Percentiles rank a stretch among this genome's conserved stretches.
Evolutionary conservation across 768 basidiomycete species (phyloP).

Genomic region (Termitomyces sp.): DNA sequence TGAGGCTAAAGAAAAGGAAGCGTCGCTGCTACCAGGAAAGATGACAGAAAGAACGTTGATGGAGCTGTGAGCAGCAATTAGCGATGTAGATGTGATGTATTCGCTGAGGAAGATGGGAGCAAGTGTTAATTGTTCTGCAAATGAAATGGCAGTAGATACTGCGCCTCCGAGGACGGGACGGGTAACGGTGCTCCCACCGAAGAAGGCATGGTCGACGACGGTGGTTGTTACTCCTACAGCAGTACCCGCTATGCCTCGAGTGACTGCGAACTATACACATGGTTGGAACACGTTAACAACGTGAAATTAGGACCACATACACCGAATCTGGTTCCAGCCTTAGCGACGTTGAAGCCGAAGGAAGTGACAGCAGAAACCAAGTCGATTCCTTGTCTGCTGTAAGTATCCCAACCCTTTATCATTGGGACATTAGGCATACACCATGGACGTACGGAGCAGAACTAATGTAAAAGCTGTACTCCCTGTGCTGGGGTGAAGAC

Average conservation of each 20-base stretch:
- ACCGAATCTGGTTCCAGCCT: constrained; percentile 64
- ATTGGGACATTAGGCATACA: constrained; percentile 22
- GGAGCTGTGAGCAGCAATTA: constrained; percentile 71
- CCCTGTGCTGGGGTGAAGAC: too few relatives aligned
- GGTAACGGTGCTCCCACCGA: constrained; percentile 57
- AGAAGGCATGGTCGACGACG: constrained; percentile 62
- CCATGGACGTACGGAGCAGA: constrained; percentile 9
- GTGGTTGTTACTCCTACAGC: constrained; percentile 57
- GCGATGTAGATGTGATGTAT: constrained; percentile 71
- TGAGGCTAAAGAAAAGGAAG: constrained; percentile 76
- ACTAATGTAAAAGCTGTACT: too few relatives aligned
- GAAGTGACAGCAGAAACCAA: constrained; percentile 60
- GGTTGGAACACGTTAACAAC: background rate
- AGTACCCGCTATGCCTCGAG: constrained; percentile 55
- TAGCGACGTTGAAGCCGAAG: constrained; percentile 66
- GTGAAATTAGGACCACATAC: constrained; percentile 36
- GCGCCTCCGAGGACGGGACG: constrained; percentile 55
- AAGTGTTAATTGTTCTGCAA: constrained; percentile 70
- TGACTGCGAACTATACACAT: constrained; percentile 59
- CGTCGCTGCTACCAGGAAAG: constrained; percentile 73
- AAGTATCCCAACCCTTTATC: constrained; percentile 46
- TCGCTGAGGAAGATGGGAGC: constrained; percentile 74
- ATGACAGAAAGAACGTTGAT: constrained; percentile 70
- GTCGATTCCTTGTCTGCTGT: constrained; percentile 59
- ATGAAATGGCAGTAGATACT: constrained; percentile 55